Evolutionary conservation across 352 stramenopile genomes (phyloP).

Genomic region (Phytophthora boehmeriae): DNA sequence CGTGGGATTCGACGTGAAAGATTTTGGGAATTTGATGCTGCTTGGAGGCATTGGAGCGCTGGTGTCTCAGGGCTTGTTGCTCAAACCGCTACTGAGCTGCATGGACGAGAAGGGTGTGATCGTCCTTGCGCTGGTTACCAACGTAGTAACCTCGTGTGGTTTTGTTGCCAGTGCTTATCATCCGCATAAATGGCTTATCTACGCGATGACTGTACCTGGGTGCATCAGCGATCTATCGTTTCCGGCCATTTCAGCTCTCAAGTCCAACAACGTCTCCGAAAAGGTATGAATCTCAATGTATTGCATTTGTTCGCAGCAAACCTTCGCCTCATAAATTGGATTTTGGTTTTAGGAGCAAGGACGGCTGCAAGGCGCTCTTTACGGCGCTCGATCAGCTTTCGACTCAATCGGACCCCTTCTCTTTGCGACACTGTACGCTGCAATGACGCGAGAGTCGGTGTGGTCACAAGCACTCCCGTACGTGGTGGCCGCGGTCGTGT

Average conservation of each 20-base stretch:
- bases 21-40: constrained; percentile 66
- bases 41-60: constrained; percentile 60
- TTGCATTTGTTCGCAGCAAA: background rate
- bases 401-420: constrained; percentile 60
- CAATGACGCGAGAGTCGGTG: constrained; percentile 48
- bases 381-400: constrained; percentile 66
- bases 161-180: constrained; percentile 57
- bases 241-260: constrained; percentile 49
- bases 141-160: constrained; percentile 42
- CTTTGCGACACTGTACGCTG: constrained; percentile 62
- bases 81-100: constrained; percentile 65
- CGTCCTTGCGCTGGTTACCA: constrained; percentile 53
- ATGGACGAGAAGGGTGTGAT: constrained; percentile 73
- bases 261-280: constrained; percentile 50
- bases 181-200: constrained; percentile 66
- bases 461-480: constrained; percentile 66
- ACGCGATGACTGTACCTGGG: constrained; percentile 40
- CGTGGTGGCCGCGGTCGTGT: constrained; percentile 56
- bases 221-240: constrained; percentile 74
- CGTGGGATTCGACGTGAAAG: constrained; percentile 71
- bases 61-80: constrained; percentile 57
- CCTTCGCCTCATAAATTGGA: constrained; percentile 1
- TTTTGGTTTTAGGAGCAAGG: constrained; percentile 60
- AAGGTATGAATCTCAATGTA: constrained; percentile 28
- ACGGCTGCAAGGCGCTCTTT: constrained; percentile 74